Conservation (phyloP, 2,329 filamentous ascomycete genomes). For the Fusarium palustre region DNA sequence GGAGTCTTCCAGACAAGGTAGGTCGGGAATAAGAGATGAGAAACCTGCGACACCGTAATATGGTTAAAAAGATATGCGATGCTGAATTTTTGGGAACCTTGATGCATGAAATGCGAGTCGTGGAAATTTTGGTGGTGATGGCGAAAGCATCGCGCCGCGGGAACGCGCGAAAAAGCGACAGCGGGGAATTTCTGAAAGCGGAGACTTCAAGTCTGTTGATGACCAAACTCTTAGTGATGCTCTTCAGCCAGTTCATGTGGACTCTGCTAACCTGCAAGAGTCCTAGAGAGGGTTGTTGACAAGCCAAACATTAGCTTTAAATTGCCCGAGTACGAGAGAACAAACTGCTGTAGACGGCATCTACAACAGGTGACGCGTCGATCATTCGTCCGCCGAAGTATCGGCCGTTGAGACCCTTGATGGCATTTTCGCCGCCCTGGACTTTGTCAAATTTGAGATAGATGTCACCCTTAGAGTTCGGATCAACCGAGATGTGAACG, state of each 20-base stretch:
- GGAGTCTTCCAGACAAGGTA: conserved; percentile 30
- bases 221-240: conserved; percentile 46
- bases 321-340: conserved; percentile 89
- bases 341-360: conserved; percentile 98
- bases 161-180: conserved; percentile 11
- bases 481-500: conserved; percentile 95
- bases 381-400: conserved; percentile 95
- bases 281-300: conserved; percentile 62
- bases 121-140: conserved; percentile 7
- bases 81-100: conserved; percentile 36
- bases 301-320: conserved; percentile 70
- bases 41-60: conserved; percentile 46
- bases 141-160: conserved; percentile 19
- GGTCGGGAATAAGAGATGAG: conserved; percentile 16
- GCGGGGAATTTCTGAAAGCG: conserved; percentile 25
- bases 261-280: conserved; percentile 54
- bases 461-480: conserved; percentile 93
- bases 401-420: conserved; percentile 96
- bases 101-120: conserved; percentile 37
- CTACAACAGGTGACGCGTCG: conserved; percentile 94
- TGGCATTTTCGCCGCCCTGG: conserved; percentile 94
- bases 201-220: conserved; percentile 48
- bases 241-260: conserved; percentile 42
- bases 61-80: conserved; percentile 43
- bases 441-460: conserved; percentile 99